phyloP scores from a whole-genome alignment of 2,329 filamentous ascomycete genomes.

The Endoconidiophora polonica region DNA sequence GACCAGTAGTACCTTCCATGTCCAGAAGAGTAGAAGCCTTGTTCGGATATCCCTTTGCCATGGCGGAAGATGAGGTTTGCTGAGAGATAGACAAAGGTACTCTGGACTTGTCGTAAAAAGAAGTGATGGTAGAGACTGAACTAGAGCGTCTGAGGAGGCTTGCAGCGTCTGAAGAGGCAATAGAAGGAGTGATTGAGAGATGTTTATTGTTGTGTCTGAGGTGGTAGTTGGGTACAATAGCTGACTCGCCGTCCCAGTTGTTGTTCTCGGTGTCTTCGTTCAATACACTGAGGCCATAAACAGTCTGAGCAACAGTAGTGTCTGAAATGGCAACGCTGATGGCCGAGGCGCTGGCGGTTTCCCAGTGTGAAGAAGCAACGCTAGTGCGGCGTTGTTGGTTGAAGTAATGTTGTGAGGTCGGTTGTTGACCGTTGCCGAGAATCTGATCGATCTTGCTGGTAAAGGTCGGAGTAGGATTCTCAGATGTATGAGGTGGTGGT shows the following conservation, averaged over 20 bases:
- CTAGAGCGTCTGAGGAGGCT: conserved; percentile 29
- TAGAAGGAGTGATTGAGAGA: conserved; percentile 12
- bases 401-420: background rate
- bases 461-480: conserved; percentile 5
- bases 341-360: conserved; percentile 4
- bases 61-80: conserved; percentile 40
- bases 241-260: conserved; percentile 8
- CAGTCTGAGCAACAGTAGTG: conserved; percentile 4
- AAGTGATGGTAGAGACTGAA: conserved; percentile 38
- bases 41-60: conserved; percentile 36
- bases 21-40: conserved; percentile 32
- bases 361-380: conserved; percentile 9
- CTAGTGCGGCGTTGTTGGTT: conserved; percentile 9
- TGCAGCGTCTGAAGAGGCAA: conserved; percentile 24
- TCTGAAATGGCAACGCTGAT: conserved; percentile 9
- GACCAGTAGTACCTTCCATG: conserved; percentile 22
- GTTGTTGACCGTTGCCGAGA: conserved; percentile 8
- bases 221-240: conserved; percentile 5
- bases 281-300: conserved; percentile 5
- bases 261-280: conserved; percentile 9
- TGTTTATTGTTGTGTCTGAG: conserved; percentile 1
- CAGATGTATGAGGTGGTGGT: conserved; percentile 2
- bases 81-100: conserved; percentile 40
- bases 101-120: conserved; percentile 40
- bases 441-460: conserved; percentile 10